phyloP scores from a whole-genome alignment of 192 early-diverging fungal species.

The Linnemannia hyalina region DNA sequence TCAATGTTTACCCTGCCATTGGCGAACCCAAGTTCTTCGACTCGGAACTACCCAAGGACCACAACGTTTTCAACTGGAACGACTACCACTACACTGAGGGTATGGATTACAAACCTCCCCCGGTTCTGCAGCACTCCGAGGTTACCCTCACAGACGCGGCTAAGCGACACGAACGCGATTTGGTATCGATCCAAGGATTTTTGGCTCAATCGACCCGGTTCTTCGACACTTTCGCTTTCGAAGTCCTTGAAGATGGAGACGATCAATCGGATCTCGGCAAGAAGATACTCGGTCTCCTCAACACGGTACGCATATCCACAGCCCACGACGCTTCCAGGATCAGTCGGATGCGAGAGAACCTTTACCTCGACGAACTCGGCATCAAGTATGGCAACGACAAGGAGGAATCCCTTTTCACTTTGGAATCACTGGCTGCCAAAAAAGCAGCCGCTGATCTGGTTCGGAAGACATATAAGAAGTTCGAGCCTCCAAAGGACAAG shows the following conservation, averaged over 20 bases:
- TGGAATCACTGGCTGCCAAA: not conserved
- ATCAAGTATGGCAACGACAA: constrained; percentile 15
- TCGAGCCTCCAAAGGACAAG: not conserved
- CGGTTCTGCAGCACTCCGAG: not conserved
- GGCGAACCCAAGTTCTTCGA: not conserved
- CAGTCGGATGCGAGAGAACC: constrained; percentile 7
- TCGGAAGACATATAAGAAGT: constrained; percentile 3
- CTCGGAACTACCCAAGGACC: not conserved
- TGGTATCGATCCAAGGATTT: not conserved
- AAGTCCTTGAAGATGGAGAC: not conserved
- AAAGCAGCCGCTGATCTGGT: not conserved
- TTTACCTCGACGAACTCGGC: constrained; percentile 11
- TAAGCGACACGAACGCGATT: constrained; percentile 6
- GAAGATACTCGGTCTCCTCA: no score
- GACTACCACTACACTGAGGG: constrained; percentile 11
- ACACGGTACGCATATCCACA: no score
- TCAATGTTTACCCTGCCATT: not conserved
- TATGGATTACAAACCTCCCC: not conserved
- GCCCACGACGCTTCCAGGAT: not conserved
- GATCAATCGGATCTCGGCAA: not conserved
- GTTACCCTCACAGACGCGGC: not conserved
- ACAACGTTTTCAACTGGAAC: no score
- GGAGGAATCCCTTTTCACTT: constrained; percentile 1
- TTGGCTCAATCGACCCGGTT: not conserved
- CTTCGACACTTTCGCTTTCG: constrained; percentile 4